Percentiles rank a stretch among this genome's conserved stretches.
Evolutionary conservation across 208 protist species (phyloP).

Genomic region (Crithidia bombi): DNA sequence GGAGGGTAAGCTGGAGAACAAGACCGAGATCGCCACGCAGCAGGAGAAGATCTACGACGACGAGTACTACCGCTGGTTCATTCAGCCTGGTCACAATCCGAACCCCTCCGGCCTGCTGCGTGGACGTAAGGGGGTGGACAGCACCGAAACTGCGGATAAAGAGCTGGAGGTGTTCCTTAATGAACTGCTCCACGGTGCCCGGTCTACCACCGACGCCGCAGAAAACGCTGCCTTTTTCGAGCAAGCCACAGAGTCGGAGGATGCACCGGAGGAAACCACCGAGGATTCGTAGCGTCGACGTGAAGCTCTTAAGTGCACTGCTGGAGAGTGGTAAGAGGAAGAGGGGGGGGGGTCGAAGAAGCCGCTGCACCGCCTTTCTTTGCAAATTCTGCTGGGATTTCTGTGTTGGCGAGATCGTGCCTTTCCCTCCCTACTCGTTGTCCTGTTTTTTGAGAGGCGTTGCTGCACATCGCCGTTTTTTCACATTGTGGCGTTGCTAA

Average conservation of each 20-base stretch:
- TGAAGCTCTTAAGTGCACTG: neutral
- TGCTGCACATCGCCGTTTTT: neutral
- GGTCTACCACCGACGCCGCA: slow-evolving; percentile 9
- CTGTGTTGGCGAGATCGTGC: too few species aligned
- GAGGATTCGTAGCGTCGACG: slow-evolving; percentile 1
- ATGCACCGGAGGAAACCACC: slow-evolving; percentile 6
- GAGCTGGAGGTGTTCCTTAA: slow-evolving; percentile 76
- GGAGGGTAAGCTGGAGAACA: slow-evolving; percentile 71
- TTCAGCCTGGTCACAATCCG: slow-evolving; percentile 86
- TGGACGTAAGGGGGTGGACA: slow-evolving; percentile 34
- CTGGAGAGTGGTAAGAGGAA: too few species aligned
- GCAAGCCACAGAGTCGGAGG: neutral
- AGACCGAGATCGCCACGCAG: slow-evolving; percentile 83
- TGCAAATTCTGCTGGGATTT: too few species aligned
- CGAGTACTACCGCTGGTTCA: slow-evolving; percentile 94
- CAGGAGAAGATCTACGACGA: slow-evolving; percentile 94
- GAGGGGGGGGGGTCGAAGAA: too few species aligned
- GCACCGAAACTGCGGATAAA: slow-evolving; percentile 36
- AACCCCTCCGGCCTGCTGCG: slow-evolving; percentile 84
- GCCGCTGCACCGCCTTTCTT: too few species aligned
- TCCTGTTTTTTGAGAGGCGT: neutral
- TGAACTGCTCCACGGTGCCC: slow-evolving; percentile 36
- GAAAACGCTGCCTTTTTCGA: slow-evolving; percentile 18
- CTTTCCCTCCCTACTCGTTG: neutral
- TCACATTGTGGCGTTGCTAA: slow-evolving; percentile 12